phyloP scores from a whole-genome alignment of 164 flowering plant species.

The Chimonanthus salicifolius region DNA sequence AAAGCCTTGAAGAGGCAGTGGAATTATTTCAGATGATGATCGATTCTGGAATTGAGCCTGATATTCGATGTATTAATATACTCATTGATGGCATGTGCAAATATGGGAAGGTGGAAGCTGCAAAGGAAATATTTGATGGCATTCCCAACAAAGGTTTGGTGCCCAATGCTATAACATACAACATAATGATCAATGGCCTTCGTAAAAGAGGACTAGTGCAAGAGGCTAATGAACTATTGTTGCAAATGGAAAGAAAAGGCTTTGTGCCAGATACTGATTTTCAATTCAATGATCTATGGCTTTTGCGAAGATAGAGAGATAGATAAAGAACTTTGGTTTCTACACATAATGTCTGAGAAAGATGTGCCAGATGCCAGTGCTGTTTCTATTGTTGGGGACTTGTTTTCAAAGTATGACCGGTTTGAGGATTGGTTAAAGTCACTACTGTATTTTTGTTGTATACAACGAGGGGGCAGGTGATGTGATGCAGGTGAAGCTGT shows the following conservation, averaged over 20 bases:
- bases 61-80: slow-evolving; percentile 17
- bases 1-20: slow-evolving; percentile 30
- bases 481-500: too few relatives aligned
- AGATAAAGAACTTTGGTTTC: too few relatives aligned
- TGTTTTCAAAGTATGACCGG: too few relatives aligned
- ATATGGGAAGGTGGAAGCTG: slow-evolving; percentile 29
- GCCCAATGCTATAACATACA: slow-evolving; percentile 2
- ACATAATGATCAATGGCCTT: slow-evolving; percentile 1
- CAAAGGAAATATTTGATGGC: slow-evolving; percentile 20
- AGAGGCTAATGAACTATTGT: slow-evolving; percentile 5
- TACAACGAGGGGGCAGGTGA: too few relatives aligned
- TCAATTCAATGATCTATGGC: slow-evolving; percentile 34
- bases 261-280: slow-evolving; percentile 36
- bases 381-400: too few relatives aligned
- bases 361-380: too few relatives aligned
- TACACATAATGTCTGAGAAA: too few relatives aligned
- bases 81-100: slow-evolving; percentile 42
- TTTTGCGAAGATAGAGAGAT: slow-evolving; percentile 5
- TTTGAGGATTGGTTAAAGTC: too few relatives aligned
- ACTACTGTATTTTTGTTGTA: too few relatives aligned
- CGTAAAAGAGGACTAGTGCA: slow-evolving; percentile 2
- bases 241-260: slow-evolving; percentile 44
- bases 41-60: slow-evolving; percentile 8
- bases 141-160: background rate
- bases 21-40: slow-evolving; percentile 27